phyloP scores from a whole-genome alignment of 1,284 basidiomycete genomes.

The Ceratobasidium sp. region DNA sequence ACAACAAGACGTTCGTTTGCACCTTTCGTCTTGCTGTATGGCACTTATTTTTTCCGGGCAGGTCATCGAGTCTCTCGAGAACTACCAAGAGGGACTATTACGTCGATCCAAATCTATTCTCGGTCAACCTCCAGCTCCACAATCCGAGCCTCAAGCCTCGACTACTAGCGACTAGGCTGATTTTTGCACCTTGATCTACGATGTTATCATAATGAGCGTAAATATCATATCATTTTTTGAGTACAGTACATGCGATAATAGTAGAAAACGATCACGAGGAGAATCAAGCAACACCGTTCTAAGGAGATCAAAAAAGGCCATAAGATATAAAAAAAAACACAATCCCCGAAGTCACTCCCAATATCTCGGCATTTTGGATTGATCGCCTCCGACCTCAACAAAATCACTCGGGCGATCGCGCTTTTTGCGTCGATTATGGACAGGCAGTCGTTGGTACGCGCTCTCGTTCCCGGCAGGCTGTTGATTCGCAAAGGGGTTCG shows the following conservation, averaged over 20 bases:
- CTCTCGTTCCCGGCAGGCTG: conserved; percentile 73
- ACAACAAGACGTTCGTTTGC: conserved; percentile 75
- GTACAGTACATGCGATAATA: conserved; percentile 24
- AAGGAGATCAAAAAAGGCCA: neutral
- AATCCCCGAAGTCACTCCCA: conserved; percentile 63
- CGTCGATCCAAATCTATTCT: conserved; percentile 47
- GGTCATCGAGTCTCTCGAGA: conserved; percentile 76
- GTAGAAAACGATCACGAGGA: neutral
- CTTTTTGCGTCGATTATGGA: conserved; percentile 80
- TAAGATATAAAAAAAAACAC: neutral
- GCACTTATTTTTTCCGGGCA: conserved; percentile 45
- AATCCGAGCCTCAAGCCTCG: conserved; percentile 3
- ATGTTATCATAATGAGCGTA: conserved; percentile 5
- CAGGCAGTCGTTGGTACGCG: conserved; percentile 80
- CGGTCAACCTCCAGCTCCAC: neutral
- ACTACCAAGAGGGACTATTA: conserved; percentile 71
- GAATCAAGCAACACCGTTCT: neutral
- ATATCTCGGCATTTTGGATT: conserved; percentile 70
- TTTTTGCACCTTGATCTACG: neutral
- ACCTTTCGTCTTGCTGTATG: neutral
- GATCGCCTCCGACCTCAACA: conserved; percentile 69
- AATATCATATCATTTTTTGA: conserved; percentile 40
- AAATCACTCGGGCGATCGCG: conserved; percentile 83
- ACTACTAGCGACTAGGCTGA: neutral
- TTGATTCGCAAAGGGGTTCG: conserved; percentile 63